A percentile compares a stretch with the other conserved stretches of the same genome.
Conservation (phyloP, 352 stramenopile species). For the Plasmopara halstedii region DNA sequence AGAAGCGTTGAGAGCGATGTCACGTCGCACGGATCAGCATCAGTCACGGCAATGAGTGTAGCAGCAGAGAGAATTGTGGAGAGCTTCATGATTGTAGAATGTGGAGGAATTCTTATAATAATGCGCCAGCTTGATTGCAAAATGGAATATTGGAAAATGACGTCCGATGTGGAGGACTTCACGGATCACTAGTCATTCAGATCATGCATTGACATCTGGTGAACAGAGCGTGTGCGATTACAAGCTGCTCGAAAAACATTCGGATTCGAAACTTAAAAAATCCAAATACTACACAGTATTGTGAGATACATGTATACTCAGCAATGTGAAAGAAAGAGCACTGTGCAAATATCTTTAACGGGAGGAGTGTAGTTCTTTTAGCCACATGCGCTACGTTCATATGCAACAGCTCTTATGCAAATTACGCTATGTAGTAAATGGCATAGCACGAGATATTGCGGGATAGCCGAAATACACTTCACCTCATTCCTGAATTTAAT, state of each 20-base stretch:
- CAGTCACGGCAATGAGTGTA: constrained; percentile 14
- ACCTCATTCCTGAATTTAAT: no score
- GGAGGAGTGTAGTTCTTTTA: no score
- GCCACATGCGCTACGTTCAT: no score
- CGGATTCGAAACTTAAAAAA: no score
- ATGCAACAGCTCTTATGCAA: no score
- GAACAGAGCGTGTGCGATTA: constrained; percentile 7
- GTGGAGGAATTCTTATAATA: not conserved
- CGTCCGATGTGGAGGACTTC: not conserved
- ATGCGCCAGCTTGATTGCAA: constrained; percentile 12
- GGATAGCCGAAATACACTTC: no score
- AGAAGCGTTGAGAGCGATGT: constrained; percentile 19
- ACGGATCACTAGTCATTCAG: not conserved
- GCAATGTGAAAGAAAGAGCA: no score
- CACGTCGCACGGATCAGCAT: constrained; percentile 24
- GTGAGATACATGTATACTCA: no score
- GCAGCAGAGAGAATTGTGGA: constrained; percentile 9
- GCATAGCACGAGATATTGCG: no score
- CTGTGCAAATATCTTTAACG: no score
- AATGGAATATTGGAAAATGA: constrained; percentile 25
- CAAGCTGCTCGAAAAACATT: constrained; percentile 10
- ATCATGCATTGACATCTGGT: not conserved
- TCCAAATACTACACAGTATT: no score
- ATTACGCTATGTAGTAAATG: no score
- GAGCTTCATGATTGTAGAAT: constrained; percentile 22